Evolutionary conservation across 1,139 yeast species (phyloP), one percentile per base, ranked within the genome.

Genomic region (Meyerozyma elateridarum): DNA sequence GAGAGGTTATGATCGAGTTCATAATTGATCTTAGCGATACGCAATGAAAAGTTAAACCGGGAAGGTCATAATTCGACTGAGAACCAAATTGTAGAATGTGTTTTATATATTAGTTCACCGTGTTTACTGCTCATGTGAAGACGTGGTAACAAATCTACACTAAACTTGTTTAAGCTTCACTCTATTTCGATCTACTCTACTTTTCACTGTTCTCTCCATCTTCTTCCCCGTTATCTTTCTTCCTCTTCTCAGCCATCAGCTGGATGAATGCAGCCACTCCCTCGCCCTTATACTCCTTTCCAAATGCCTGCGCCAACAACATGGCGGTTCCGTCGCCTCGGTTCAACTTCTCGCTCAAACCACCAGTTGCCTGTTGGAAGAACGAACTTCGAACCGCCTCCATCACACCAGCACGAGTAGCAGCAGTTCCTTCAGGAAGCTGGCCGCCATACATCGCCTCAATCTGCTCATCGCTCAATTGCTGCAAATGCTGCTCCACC

Each of bases 221-320:
- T 22, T 37, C 32, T 18, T 18, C 33, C 39, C 40, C 28, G 12
- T 34, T 33, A 15, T 58, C 61, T 33, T 50, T 46, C 32, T 52
- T 46, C 15, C 52, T 52, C 32, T 56, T 39, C 25, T 54, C 48
- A 38, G 78, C 56, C n/a, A 70, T 56, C 2, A 79, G 79, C 22
- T 56, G 48, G 36, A 79, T 54, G 40, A 76, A 76, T 9, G 70
- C 71, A 31, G 62, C 72, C 15, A 78, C 58, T 0, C 85, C 85
- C 47, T 78, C 84, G 4, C 83, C 83, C 15, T 55, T 38, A 42
- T 78, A 79, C 6, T 63, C 68, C 42, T 63, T 63, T 19, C 70
- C 73, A 34, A 78, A 60, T 30, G 74, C 67, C 36, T 62, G 68
- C 4, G 84, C 63, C 31, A 79, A 64, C 22, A 76, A 48, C 35